A percentile compares a stretch with the other conserved stretches of the same genome.
Conservation (phyloP, 495 filamentous ascomycete species). For the Aspergillus bridgeri region DNA sequence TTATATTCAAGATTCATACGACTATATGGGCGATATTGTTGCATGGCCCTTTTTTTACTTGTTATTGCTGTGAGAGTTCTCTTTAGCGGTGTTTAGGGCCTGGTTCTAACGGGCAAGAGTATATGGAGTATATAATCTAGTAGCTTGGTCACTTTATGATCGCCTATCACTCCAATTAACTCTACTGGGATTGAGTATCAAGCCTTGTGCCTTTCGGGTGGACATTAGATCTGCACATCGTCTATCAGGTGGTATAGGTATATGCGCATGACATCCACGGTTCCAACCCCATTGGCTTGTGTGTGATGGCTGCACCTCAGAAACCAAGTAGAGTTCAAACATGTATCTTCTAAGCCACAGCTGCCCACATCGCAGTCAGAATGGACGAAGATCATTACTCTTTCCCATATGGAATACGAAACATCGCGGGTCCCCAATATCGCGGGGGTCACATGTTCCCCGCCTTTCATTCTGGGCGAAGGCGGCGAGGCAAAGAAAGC, state of each 20-base stretch:
- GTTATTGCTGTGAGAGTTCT: neutral
- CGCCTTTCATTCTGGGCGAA: neutral
- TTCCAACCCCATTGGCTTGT: too few species aligned
- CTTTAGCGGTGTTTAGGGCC: neutral
- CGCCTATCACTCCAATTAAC: too few species aligned
- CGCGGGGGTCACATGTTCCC: neutral
- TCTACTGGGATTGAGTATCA: neutral
- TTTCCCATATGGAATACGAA: neutral
- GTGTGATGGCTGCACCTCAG: neutral
- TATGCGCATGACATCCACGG: neutral
- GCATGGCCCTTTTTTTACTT: too few species aligned
- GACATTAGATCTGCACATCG: neutral
- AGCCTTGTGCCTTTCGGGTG: neutral
- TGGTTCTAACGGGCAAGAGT: too few species aligned
- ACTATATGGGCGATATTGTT: neutral
- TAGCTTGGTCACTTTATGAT: neutral
- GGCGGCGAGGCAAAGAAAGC: neutral
- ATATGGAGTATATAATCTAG: neutral
- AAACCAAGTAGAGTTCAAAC: neutral
- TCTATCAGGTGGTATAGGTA: neutral
- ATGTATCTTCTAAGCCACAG: neutral
- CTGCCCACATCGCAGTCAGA: neutral
- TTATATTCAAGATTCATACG: neutral
- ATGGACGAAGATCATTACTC: neutral
- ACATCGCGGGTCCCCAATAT: neutral